Base-by-base conservation (phyloP, 2,329 filamentous ascomycete species). In the Fusarium devonianum region DNA sequence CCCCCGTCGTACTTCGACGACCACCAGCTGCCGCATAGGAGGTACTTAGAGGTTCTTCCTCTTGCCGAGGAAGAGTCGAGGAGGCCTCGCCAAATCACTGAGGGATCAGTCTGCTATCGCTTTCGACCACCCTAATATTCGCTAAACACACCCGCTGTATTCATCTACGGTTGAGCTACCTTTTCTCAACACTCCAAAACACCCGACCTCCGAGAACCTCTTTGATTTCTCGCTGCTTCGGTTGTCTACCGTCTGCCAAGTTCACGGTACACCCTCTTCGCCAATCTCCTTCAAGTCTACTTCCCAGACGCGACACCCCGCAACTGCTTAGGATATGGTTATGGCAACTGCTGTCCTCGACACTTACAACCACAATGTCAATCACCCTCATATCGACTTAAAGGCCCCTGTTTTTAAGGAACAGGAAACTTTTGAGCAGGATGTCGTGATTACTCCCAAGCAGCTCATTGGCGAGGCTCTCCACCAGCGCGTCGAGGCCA, bases 21-120 rank as follows among this genome's bases (percentile, higher is more conserved):
- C 75, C 77, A 80, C 84, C 89, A 96, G 90, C 93, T 97, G 94
- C 94, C 94, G 94, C 93, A 99, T 99, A 97, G 91, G 90, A 95
- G 89, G 87, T 85, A 85, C 87, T 87, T 85, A 85, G 84, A 87
- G 89, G 89, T 92, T 96, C 93, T 97, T 97, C 93, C 92, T 96
- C 93, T 94, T 80, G 81, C 80, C 77, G 93, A 92, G 94, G 94
- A 93, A 95, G 94, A 94, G 91, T 96, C 92, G 89, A 91, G 89
- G 88, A 93, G 91, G 88, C 90, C 90, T 91, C 89, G 91, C 88
- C 90, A 89, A 85, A 86, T 87, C 83, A 87, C 82, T 82, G 83
- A 89, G 83, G 90, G 88, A 87, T 88, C 90, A 83, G 89, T 90
- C 81, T 89, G 88, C 78, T 96, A 92, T 80, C 88, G 87, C 78